These are phyloP conservation scores for Torulaspora pretoriensis DNA, from an alignment of 1,139 yeast species.

Conservation along the genomic window DNA sequence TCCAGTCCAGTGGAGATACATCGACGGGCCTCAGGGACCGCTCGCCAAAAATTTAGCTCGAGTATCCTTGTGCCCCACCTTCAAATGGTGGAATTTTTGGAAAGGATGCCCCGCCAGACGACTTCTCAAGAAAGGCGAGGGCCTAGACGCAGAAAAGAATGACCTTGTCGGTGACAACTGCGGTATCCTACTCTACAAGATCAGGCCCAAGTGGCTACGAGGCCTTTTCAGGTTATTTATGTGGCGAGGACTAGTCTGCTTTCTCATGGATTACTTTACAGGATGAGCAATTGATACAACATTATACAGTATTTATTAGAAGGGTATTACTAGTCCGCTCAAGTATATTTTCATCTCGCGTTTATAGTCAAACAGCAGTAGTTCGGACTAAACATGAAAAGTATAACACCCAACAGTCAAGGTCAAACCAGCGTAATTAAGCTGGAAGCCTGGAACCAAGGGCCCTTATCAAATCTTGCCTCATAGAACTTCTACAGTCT, in stretches of 20 bases:
- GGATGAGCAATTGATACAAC: slow-evolving; percentile 38
- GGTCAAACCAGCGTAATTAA: not conserved
- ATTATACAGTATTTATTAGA: not conserved
- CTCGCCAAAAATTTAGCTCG: slow-evolving; percentile 69
- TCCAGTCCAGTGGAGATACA: slow-evolving; percentile 83
- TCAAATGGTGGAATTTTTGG: slow-evolving; percentile 78
- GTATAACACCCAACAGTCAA: not conserved
- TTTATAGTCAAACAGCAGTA: not conserved
- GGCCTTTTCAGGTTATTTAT: slow-evolving; percentile 49
- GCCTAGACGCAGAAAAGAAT: slow-evolving; percentile 67
- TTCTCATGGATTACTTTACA: slow-evolving; percentile 52
- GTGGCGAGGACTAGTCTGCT: slow-evolving; percentile 71
- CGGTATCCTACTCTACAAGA: slow-evolving; percentile 53
- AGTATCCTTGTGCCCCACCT: slow-evolving; percentile 69
- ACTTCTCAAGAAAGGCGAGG: slow-evolving; percentile 76
- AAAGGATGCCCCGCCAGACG: slow-evolving; percentile 74
- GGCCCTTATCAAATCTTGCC: not conserved
- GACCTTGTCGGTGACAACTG: slow-evolving; percentile 39
- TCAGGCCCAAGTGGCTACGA: slow-evolving; percentile 50
- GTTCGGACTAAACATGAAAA: not conserved
- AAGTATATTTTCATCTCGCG: not conserved
- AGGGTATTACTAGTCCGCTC: not conserved
- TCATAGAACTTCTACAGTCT: not conserved
- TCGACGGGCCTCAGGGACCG: slow-evolving; percentile 93
- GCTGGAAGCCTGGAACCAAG: not conserved